These are phyloP conservation scores for Secale cereale DNA, from an alignment of 176 grass and related monocot species.

Conservation along the genomic window DNA sequence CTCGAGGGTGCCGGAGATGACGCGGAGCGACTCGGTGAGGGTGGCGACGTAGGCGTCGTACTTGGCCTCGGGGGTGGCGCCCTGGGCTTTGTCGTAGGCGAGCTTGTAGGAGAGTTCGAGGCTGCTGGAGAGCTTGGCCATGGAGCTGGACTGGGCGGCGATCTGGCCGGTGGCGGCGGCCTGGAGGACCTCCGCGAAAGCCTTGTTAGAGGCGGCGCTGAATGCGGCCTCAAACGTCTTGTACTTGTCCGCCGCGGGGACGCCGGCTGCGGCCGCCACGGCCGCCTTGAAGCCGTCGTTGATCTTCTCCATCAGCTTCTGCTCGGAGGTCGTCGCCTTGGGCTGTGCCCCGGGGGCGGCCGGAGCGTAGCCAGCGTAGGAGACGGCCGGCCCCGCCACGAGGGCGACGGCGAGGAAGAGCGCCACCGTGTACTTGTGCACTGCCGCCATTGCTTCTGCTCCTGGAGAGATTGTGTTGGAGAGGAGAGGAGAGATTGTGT, in stretches of 20 bases:
- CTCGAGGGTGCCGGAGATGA: not conserved
- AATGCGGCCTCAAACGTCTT: not conserved
- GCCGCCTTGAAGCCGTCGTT: not conserved
- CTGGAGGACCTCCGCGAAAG: not conserved
- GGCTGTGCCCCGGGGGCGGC: not conserved
- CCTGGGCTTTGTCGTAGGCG: not conserved
- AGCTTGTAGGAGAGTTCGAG: not conserved
- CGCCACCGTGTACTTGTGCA: not conserved
- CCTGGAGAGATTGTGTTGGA: not conserved
- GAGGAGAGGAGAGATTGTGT: not conserved
- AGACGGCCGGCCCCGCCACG: not conserved
- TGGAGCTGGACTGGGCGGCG: not conserved
- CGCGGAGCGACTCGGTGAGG: conserved; percentile 4
- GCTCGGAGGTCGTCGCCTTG: not conserved
- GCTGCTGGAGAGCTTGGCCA: not conserved
- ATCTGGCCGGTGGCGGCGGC: no score
- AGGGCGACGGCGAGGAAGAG: not conserved
- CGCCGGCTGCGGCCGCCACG: not conserved
- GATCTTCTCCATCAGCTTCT: not conserved
- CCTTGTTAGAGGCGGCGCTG: not conserved
- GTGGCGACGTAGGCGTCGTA: not conserved
- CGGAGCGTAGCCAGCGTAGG: not conserved
- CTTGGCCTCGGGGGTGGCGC: conserved; percentile 3
- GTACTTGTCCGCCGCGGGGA: not conserved
- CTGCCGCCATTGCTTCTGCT: not conserved